Evolutionary conservation across 257 asterid species (phyloP), one percentile per base, ranked within the genome.

Genomic region (Lavandula angustifolia): DNA sequence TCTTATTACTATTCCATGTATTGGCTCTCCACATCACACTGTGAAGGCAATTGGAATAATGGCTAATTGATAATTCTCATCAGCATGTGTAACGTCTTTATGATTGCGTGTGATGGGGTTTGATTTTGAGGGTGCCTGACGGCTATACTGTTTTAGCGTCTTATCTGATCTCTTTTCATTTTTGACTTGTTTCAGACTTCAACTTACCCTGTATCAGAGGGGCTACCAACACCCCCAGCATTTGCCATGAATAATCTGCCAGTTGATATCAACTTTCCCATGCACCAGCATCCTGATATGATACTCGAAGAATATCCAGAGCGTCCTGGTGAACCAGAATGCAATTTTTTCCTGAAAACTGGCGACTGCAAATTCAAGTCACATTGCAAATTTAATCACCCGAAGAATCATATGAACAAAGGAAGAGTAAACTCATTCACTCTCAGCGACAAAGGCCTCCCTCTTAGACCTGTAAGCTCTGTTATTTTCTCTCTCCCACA

Each of bases 221-320:
- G 85, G 78, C 80, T 92, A 60, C 99, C 97, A 60, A 83, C 85
- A 60, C 97, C 99, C 63, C 97, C 97, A 46, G 95, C 97, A 66
- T 87, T 89, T 72, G 77, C 92, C 51, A 70, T 89, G 75, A 81
- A 75, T 66, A 81, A 80, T 71, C 73, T 71, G 3, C 82, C 73
- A 1, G 27, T 76, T 50, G 88, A 84, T 68, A 58, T 79, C 43
- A 82, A 74, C 75, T 85, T 77, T 64, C 77, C 75, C 9, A 33
- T 82, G 67, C 88, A 29, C 41, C 84, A 67, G 57, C 88, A 61
- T 48, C 87, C 57, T 53, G 84, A 69, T 63, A 54, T 47, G 65
- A 72, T 74, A 12, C 58, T 76, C 29, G 95, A 88, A 46, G 96
- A 83, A 64, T 86, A 81, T 73, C 97, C 97, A 18, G 90, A 89